Evolutionary conservation across 2,329 filamentous ascomycete species (phyloP).

Genomic region (Nannizzia gypsea): DNA sequence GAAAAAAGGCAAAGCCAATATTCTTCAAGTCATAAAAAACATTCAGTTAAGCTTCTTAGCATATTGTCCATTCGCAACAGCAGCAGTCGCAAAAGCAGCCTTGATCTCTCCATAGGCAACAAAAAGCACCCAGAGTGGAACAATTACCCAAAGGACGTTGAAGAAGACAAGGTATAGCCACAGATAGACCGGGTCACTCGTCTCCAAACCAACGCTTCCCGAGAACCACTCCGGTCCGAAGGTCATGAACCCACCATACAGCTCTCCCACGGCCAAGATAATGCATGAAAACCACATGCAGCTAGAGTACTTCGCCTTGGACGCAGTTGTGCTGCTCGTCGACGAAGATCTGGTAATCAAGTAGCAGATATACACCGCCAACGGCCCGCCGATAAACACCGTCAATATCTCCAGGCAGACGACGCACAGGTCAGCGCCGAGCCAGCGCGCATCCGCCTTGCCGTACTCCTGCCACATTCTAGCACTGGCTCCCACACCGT

Average conservation of each 20-base stretch:
- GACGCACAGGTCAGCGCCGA: slow-evolving; percentile 46
- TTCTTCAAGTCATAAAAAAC: neutral
- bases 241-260: slow-evolving; percentile 55
- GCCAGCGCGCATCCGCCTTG: slow-evolving; percentile 52
- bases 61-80: slow-evolving; percentile 11
- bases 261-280: slow-evolving; percentile 49
- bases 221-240: slow-evolving; percentile 55
- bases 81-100: slow-evolving; percentile 24
- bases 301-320: slow-evolving; percentile 19
- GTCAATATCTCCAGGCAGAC: slow-evolving; percentile 51
- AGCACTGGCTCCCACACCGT: slow-evolving; percentile 43
- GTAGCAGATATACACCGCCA: slow-evolving; percentile 48
- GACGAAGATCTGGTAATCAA: slow-evolving; percentile 28
- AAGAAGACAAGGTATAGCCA: slow-evolving; percentile 55
- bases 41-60: slow-evolving; percentile 7
- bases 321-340: neutral
- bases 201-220: slow-evolving; percentile 46
- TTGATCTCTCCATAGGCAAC: slow-evolving; percentile 39
- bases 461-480: slow-evolving; percentile 55
- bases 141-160: slow-evolving; percentile 51
- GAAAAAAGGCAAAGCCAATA: too few species aligned
- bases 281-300: slow-evolving; percentile 46
- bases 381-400: slow-evolving; percentile 47
- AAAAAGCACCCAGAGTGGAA: slow-evolving; percentile 47
- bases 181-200: slow-evolving; percentile 49